Evolutionary conservation across 345 rosid species (phyloP).

Genomic region (Odontarrhena argentea): DNA sequence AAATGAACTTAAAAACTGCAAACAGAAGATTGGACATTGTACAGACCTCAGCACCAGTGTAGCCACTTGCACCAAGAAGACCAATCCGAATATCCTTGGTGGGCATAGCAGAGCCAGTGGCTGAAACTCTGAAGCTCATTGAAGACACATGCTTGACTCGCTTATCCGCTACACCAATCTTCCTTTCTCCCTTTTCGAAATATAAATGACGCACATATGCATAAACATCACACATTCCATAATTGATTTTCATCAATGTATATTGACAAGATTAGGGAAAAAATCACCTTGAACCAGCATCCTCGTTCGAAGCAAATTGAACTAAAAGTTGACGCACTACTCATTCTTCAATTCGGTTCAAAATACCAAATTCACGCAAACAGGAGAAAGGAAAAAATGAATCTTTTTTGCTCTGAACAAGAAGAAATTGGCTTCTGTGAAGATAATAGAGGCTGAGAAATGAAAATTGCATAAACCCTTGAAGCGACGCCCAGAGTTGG

Average conservation of each 20-base stretch:
- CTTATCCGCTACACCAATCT: no score
- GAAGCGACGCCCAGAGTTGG: neutral
- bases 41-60: slow-evolving; percentile 98
- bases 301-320: slow-evolving; percentile 38
- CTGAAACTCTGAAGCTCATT: no score
- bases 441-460: neutral
- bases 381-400: neutral
- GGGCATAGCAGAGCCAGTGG: neutral
- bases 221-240: no score
- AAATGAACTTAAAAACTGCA: neutral
- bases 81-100: slow-evolving; percentile 68
- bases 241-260: neutral
- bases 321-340: slow-evolving; percentile 26
- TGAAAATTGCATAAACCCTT: slow-evolving; percentile 18
- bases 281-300: slow-evolving; percentile 36
- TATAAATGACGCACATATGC: no score
- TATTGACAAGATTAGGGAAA: neutral
- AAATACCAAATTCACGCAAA: no score
- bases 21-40: neutral
- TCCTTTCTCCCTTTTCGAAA: no score
- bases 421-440: neutral
- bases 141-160: no score
- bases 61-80: slow-evolving; percentile 98
- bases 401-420: neutral
- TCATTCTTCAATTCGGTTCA: slow-evolving; percentile 40